A percentile compares a stretch with the other conserved stretches of the same genome.
Conservation (phyloP, 2,329 filamentous ascomycete genomes). For the Aulographum hederae region DNA sequence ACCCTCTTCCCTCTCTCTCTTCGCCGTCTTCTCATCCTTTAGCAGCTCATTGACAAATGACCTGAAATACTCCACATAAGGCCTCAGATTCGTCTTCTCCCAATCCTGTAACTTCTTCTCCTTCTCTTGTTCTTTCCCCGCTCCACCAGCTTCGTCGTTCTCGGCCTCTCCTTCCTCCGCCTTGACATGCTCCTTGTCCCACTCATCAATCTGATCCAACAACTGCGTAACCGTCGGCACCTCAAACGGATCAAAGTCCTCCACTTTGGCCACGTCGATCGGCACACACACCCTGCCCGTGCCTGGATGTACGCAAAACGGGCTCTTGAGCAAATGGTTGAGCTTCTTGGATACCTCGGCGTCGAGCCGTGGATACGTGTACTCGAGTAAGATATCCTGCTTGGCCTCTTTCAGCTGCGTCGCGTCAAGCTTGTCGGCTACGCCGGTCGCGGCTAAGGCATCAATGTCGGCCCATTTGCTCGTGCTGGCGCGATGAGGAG, state of each 20-base stretch:
- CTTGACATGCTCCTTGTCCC: constrained; percentile 33
- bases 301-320: constrained; percentile 89
- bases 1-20: constrained; percentile 39
- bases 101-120: constrained; percentile 53
- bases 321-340: constrained; percentile 93
- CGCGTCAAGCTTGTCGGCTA: constrained; percentile 52
- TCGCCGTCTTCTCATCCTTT: constrained; percentile 45
- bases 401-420: constrained; percentile 70
- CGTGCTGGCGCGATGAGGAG: constrained; percentile 55
- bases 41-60: constrained; percentile 62
- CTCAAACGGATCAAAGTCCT: constrained; percentile 67
- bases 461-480: constrained; percentile 95
- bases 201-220: constrained; percentile 71
- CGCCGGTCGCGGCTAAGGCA: constrained; percentile 57
- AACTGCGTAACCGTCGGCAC: constrained; percentile 83
- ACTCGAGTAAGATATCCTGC: constrained; percentile 90
- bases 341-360: constrained; percentile 95
- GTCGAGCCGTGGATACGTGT: constrained; percentile 93
- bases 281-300: constrained; percentile 92
- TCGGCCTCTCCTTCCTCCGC: constrained; percentile 21
- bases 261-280: constrained; percentile 55
- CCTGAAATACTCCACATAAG: constrained; percentile 80
- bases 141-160: too few relatives aligned
- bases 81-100: constrained; percentile 91
- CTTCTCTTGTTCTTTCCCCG: too few relatives aligned